Evolutionary conservation across 441 rosid species (phyloP).

Genomic region (Pelargonium cotyledonis): DNA sequence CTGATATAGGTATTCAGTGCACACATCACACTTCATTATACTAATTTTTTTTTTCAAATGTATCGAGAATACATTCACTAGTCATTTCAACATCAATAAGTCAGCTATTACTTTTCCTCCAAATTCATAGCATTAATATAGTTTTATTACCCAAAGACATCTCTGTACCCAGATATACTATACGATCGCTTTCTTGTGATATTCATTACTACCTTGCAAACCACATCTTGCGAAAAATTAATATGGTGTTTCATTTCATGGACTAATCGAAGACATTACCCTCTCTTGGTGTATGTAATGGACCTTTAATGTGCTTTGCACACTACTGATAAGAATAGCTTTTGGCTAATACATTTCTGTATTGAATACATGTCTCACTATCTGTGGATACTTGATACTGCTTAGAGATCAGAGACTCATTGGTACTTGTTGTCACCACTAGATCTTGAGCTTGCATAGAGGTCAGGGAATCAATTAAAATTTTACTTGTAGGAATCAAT

Average conservation of each 20-base stretch:
- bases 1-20: constrained; percentile 45
- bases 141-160: not conserved
- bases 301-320: constrained; percentile 1
- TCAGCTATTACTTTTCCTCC: not conserved
- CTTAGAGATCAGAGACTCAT: not conserved
- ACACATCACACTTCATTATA: constrained; percentile 9
- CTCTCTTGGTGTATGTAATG: not conserved
- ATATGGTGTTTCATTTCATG: not conserved
- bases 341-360: not conserved
- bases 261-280: not conserved
- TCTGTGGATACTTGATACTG: not conserved
- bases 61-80: not conserved
- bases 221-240: not conserved
- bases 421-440: too few relatives aligned
- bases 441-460: too few relatives aligned
- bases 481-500: too few relatives aligned
- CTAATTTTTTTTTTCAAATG: not conserved
- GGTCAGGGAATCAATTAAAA: too few relatives aligned
- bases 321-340: not conserved
- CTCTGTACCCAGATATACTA: not conserved
- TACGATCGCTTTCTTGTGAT: not conserved
- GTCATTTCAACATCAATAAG: not conserved
- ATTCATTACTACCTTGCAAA: not conserved
- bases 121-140: not conserved
- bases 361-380: not conserved